Percentiles rank a stretch among this genome's conserved stretches.
These are phyloP conservation scores for Rhodotorula sp. DNA, from an alignment of 1,284 basidiomycete species.

Conservation along the genomic window DNA sequence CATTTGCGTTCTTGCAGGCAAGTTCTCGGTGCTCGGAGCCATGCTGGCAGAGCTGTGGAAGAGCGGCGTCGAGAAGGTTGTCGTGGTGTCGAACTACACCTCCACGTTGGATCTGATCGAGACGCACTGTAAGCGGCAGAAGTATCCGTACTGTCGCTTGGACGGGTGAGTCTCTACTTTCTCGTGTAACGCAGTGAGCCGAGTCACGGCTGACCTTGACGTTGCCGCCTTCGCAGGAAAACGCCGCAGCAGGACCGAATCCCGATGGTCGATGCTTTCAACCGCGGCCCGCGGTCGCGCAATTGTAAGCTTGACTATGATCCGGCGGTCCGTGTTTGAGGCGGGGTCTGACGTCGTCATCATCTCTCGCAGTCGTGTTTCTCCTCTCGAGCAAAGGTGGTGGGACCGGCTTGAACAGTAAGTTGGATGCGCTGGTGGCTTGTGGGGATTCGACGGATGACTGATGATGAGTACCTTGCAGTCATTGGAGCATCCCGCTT, in stretches of 20 bases:
- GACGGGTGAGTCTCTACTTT: slow-evolving; percentile 61
- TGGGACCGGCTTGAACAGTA: slow-evolving; percentile 82
- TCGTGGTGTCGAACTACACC: slow-evolving; percentile 58
- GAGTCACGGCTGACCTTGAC: neutral
- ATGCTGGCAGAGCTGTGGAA: slow-evolving; percentile 65
- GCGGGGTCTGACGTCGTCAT: neutral
- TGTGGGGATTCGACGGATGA: slow-evolving; percentile 9
- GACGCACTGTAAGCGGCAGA: slow-evolving; percentile 71
- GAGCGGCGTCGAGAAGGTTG: slow-evolving; percentile 86
- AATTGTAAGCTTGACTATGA: slow-evolving; percentile 55
- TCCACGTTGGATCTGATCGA: slow-evolving; percentile 90
- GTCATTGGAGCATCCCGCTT: slow-evolving; percentile 69
- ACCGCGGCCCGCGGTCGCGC: slow-evolving; percentile 66
- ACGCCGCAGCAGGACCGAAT: slow-evolving; percentile 78
- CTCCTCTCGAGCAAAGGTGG: slow-evolving; percentile 93
- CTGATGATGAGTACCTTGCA: neutral
- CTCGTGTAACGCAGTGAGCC: neutral
- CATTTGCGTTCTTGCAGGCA: slow-evolving; percentile 60
- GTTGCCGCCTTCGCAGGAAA: slow-evolving; percentile 56
- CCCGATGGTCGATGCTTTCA: slow-evolving; percentile 77
- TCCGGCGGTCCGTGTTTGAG: slow-evolving; percentile 20
- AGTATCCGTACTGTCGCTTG: slow-evolving; percentile 77
- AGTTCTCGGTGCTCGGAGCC: slow-evolving; percentile 71
- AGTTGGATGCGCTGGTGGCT: slow-evolving; percentile 58
- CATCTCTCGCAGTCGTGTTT: slow-evolving; percentile 64